A percentile compares a stretch with the other conserved stretches of the same genome.
phyloP scores from a whole-genome alignment of 768 basidiomycete genomes.

The Tulasnella sp. region DNA sequence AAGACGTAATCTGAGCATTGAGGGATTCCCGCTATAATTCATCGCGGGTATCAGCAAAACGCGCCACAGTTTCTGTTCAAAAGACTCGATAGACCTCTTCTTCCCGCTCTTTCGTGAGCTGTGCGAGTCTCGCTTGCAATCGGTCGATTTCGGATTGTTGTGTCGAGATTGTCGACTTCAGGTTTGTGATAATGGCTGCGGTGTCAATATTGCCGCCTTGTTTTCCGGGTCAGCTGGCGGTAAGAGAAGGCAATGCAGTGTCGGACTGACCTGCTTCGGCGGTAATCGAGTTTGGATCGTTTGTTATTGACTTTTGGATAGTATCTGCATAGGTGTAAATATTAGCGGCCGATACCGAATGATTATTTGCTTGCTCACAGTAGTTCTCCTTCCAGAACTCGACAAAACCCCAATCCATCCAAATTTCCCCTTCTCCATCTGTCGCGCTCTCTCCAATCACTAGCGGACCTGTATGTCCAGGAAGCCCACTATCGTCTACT shows the following conservation, averaged over 20 bases:
- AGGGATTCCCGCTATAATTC: slow-evolving; percentile 44
- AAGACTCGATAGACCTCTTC: slow-evolving; percentile 40
- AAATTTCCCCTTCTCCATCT: slow-evolving; percentile 63
- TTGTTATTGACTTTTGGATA: slow-evolving; percentile 65
- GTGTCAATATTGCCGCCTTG: slow-evolving; percentile 54
- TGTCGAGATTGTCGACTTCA: slow-evolving; percentile 75
- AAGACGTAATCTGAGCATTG: slow-evolving; percentile 44
- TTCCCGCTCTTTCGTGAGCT: slow-evolving; percentile 35
- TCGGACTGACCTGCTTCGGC: slow-evolving; percentile 53
- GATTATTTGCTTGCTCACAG: slow-evolving; percentile 50
- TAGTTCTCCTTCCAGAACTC: slow-evolving; percentile 99
- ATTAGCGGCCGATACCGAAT: slow-evolving; percentile 15
- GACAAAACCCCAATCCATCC: slow-evolving; percentile 98
- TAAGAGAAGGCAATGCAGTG: neutral
- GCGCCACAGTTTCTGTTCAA: neutral
- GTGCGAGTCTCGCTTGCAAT: slow-evolving; percentile 59
- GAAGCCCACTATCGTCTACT: slow-evolving; percentile 18
- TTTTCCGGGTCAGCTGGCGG: neutral
- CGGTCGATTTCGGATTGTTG: slow-evolving; percentile 65
- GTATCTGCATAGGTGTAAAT: slow-evolving; percentile 48
- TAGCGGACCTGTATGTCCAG: slow-evolving; percentile 28
- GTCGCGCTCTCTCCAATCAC: slow-evolving; percentile 24
- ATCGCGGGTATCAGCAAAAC: neutral
- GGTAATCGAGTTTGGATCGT: slow-evolving; percentile 62
- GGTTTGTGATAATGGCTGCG: slow-evolving; percentile 72